Base-by-base conservation (phyloP, 1,284 basidiomycete species). In the Malassezia globosa region DNA sequence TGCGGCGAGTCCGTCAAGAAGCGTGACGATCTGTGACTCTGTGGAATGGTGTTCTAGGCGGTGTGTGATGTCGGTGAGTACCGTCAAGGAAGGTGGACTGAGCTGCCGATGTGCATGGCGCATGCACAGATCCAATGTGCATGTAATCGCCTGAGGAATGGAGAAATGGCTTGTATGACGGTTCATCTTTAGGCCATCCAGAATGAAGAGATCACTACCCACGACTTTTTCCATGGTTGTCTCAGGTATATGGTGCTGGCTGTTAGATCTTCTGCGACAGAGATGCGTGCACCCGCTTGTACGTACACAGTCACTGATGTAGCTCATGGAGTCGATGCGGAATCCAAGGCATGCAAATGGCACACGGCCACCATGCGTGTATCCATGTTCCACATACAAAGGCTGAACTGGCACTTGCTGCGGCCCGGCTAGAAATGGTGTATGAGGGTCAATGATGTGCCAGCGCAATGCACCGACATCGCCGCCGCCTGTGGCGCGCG, bases 11-110 rank as follows among this genome's bases (percentile, higher is more conserved):
- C 53, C 60, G 5, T 37, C 46, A 18, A 62, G 50, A 2, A 61
- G 43, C 10, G 39, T 19, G 37, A 63, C 61, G 10, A 58, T 24
- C n/a, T 37, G 25, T 2, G 18, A 16, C 25, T 52, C 50, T 1
- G 58, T 60, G 21, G 45, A 38, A 19, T 49, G 25, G 34, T 68
- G 65, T 44, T 68, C 64, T 27, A 65, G 41, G 18, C 54, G 53
- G 41, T 68, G 66, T 7, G 64, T 62, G 10, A 68, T 54, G 50
- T 68, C 66, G 14, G 65, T 66, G 10, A 68, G 46, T 5, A 68
- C 59, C 2, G 55, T 57, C 14, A 68, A 45, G 3, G 55, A 46
- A 3, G 54, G 52, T 6, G 58, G 51, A 7, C 55, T 47, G 1
- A 51, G 42, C 4, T 55, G 44, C 29, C 50, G 39, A n/a, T 25